phyloP scores from a whole-genome alignment of 1,284 basidiomycete species.

The Thecaphora thlaspeos region DNA sequence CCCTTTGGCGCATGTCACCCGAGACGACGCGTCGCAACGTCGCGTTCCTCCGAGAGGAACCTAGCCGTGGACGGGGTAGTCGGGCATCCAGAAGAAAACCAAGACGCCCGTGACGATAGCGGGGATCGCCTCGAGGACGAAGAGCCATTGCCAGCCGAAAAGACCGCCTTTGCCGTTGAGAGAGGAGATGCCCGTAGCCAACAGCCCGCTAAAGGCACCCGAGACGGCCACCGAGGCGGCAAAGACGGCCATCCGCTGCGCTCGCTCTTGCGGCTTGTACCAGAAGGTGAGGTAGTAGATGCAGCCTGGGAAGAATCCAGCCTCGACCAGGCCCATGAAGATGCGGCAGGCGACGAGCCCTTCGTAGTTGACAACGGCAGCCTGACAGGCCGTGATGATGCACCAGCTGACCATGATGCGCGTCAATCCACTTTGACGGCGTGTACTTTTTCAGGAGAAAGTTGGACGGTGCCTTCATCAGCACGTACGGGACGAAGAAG shows the following conservation, averaged over 20 bases:
- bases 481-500: conserved; percentile 16
- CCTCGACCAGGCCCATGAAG: conserved; percentile 21
- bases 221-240: conserved; percentile 48
- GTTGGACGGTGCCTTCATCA: conserved; percentile 6
- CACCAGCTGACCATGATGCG: conserved; percentile 25
- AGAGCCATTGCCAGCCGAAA: conserved; percentile 44
- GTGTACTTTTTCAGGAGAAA: conserved; percentile 15
- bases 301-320: conserved; percentile 6
- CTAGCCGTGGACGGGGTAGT: conserved; percentile 62
- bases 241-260: conserved; percentile 18
- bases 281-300: conserved; percentile 11
- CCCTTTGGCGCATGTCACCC: background rate
- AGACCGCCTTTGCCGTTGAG: conserved; percentile 18
- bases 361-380: conserved; percentile 14
- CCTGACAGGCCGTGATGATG: conserved; percentile 17
- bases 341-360: conserved; percentile 18
- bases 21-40: background rate
- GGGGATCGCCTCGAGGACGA: conserved; percentile 63
- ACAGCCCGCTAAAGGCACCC: conserved; percentile 60
- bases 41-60: conserved; percentile 59
- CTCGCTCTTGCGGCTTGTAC: conserved; percentile 16
- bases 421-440: conserved; percentile 5
- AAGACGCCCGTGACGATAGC: conserved; percentile 59
- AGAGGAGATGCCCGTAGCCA: conserved; percentile 1
- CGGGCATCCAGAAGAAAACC: conserved; percentile 60